phyloP scores from a whole-genome alignment of 1,284 basidiomycete species.

The Microbotryomycetes sp. region DNA sequence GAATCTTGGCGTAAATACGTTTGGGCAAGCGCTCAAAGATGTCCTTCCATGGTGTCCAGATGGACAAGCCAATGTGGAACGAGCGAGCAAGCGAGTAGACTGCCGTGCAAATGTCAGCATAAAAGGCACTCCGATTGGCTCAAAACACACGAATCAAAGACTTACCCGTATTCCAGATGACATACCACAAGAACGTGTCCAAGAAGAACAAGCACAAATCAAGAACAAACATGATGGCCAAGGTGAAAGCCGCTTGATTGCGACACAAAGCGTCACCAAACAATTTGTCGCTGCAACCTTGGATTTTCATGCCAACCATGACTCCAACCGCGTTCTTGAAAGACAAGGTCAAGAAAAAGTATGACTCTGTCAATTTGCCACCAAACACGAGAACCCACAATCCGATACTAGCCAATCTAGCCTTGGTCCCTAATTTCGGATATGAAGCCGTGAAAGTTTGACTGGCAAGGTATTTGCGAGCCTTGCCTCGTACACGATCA shows the following conservation, averaged over 20 bases:
- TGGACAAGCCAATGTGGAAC: conserved; percentile 83
- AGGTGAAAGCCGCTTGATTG: conserved; percentile 84
- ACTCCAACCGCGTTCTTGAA: conserved; percentile 82
- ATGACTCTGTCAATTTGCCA: conserved; percentile 89
- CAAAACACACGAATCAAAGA: conserved; percentile 79
- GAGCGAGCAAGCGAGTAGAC: conserved; percentile 83
- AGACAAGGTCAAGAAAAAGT: conserved; percentile 91
- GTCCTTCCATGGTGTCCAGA: conserved; percentile 96
- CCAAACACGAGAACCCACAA: conserved; percentile 87
- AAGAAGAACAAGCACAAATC: conserved; percentile 90
- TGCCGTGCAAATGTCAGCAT: not conserved
- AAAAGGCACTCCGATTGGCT: conserved; percentile 52
- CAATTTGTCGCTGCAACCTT: conserved; percentile 72
- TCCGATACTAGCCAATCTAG: conserved; percentile 63
- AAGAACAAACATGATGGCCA: conserved; percentile 95
- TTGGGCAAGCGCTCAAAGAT: conserved; percentile 89
- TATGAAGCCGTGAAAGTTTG: conserved; percentile 95
- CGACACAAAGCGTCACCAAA: conserved; percentile 73
- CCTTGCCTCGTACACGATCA: conserved; percentile 86
- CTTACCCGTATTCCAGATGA: conserved; percentile 85
- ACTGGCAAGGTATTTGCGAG: conserved; percentile 85
- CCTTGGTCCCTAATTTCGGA: conserved; percentile 56
- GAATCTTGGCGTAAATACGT: conserved; percentile 85
- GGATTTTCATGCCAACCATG: conserved; percentile 89
- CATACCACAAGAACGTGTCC: conserved; percentile 94